phyloP scores from a whole-genome alignment of 2,329 filamentous ascomycete genomes.

The Xylaria arbuscula region DNA sequence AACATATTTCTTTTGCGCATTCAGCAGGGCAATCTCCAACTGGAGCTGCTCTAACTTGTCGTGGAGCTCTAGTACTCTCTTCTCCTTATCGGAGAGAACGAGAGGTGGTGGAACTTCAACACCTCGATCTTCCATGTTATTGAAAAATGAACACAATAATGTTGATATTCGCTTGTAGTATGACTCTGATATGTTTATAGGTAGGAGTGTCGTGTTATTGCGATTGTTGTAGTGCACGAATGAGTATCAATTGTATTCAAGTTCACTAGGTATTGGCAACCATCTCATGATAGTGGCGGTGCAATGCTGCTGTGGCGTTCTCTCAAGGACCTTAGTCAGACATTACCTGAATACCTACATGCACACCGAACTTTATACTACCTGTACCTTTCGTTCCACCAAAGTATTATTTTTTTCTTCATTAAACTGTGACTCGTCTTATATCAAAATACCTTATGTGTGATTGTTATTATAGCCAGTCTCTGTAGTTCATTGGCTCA shows the following conservation, averaged over 20 bases:
- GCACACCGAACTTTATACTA: too few species aligned
- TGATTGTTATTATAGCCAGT: too few species aligned
- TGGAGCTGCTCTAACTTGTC: constrained; percentile 77
- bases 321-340: background rate
- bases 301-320: background rate
- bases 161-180: background rate
- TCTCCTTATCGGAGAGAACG: constrained; percentile 73
- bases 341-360: background rate
- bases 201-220: background rate
- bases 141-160: background rate
- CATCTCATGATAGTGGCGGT: background rate
- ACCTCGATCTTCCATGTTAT: constrained; percentile 45
- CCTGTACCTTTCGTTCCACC: too few species aligned
- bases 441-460: too few species aligned
- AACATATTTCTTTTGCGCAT: constrained; percentile 56
- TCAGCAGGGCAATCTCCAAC: constrained; percentile 76
- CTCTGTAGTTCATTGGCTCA: too few species aligned
- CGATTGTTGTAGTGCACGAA: background rate
- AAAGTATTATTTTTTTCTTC: background rate
- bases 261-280: too few species aligned
- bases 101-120: constrained; percentile 54
- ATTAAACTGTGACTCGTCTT: too few species aligned
- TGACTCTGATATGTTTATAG: background rate
- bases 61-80: constrained; percentile 74
- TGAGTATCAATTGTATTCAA: background rate